These are phyloP conservation scores for Naganishia antarctica DNA, from an alignment of 768 basidiomycete genomes.

Conservation along the genomic window DNA sequence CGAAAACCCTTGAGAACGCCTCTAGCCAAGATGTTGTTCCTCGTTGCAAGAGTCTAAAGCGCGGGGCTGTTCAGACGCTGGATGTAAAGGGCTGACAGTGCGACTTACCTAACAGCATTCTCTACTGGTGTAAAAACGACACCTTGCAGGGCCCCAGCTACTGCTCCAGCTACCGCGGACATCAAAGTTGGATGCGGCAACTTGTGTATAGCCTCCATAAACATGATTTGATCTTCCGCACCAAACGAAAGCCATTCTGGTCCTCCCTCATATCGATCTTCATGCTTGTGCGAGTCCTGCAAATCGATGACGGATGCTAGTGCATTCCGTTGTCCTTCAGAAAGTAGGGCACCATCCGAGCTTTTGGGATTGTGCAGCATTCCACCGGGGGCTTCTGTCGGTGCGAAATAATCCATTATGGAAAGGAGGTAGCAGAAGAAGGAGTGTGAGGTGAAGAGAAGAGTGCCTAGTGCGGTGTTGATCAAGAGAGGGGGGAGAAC, in stretches of 20 bases:
- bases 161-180: conserved; percentile 40
- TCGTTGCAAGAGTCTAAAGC: conserved; percentile 15
- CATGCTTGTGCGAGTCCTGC: not conserved
- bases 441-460: conserved; percentile 47
- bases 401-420: conserved; percentile 37
- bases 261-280: conserved; percentile 60
- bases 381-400: conserved; percentile 14
- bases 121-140: conserved; percentile 45
- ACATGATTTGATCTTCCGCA: conserved; percentile 23
- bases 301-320: too few relatives aligned
- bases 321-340: not conserved
- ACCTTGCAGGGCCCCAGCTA: conserved; percentile 44
- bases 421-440: conserved; percentile 35
- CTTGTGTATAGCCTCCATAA: conserved; percentile 23
- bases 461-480: conserved; percentile 44
- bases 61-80: not conserved
- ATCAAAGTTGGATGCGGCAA: conserved; percentile 43
- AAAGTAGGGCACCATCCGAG: not conserved
- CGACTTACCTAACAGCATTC: conserved; percentile 43
- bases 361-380: not conserved
- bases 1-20: conserved; percentile 25
- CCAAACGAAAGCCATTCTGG: conserved; percentile 53
- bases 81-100: not conserved
- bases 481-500: conserved; percentile 43
- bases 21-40: conserved; percentile 27